Base-by-base conservation (phyloP, 176 grass and related monocot genomes). In the Guadua angustifolia region DNA sequence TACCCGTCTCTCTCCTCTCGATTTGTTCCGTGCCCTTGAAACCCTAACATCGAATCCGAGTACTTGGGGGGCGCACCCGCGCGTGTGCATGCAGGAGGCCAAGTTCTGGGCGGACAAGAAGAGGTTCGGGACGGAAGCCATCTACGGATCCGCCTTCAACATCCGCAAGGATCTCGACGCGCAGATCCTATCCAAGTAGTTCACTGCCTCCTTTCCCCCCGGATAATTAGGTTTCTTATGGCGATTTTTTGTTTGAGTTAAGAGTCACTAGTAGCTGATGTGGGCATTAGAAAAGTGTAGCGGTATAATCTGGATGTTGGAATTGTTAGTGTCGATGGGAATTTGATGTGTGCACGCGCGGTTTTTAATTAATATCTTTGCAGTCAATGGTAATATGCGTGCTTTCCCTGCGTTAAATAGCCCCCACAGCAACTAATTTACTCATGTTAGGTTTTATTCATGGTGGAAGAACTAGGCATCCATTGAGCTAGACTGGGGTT, bases 131-230 rank as follows among this genome's bases (percentile, higher is more conserved):
- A 66, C 80, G 19, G 83, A 86, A n/a, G 79, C 89, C 46, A 81
- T 88, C 71, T 94, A 94, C 74, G 92, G 92, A 86, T 94, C 92
- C 10, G 88, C 92, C 77, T 86, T 94, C 58, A 94, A 91, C 81
- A 88, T 94, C 70, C 89, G 89, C 88, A 91, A 66, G 71, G 88
- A 94, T 86, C 71, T 94, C 66, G 89, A 94, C 36, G 83, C 83
- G 40, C 92, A 94, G 62, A 94, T 94, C 83, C 83, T 94, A 33
- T 91, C 92, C 83, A 91, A 83, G 92, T 94, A 5, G 1, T 18
- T 58, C n/a, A 59, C 53, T 50, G 18, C 4, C 62, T 12, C 24
- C 12, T 5, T 39, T 38, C 6, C 6, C 17, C 14, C 9, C 0
- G 0, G 0, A 19, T 59, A 51, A 21, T 12, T 42, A 24, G 18